These are phyloP conservation scores for Fonsecaea monophora DNA, from an alignment of 2,329 filamentous ascomycete genomes.

Conservation along the genomic window DNA sequence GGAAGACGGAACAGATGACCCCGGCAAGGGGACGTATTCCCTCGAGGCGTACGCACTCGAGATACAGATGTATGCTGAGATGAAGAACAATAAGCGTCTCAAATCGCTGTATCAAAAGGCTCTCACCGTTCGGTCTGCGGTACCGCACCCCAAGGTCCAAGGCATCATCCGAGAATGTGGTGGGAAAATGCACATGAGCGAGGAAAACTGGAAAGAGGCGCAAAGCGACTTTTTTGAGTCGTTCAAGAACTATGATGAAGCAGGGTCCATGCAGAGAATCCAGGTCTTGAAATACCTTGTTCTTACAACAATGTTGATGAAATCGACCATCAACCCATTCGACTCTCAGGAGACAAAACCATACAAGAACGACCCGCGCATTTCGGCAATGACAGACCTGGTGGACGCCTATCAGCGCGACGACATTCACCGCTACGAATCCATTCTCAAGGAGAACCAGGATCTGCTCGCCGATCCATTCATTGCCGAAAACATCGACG, in stretches of 20 bases:
- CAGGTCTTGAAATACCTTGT: conserved; percentile 97
- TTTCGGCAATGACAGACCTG: conserved; percentile 95
- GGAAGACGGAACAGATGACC: conserved; percentile 86
- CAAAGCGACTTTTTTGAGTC: conserved; percentile 99
- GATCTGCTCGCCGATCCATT: conserved; percentile 91
- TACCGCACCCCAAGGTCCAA: conserved; percentile 98
- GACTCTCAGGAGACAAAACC: conserved; percentile 99
- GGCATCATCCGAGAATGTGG: conserved; percentile 98
- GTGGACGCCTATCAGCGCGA: conserved; percentile 96
- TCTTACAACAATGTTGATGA: conserved; percentile 97
- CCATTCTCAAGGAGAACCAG: conserved; percentile 82
- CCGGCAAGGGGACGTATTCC: conserved; percentile 94
- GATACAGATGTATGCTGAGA: conserved; percentile 98
- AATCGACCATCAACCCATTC: conserved; percentile 97
- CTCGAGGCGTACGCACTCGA: conserved; percentile 95
- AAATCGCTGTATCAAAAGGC: conserved; percentile 92
- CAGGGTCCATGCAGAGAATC: conserved; percentile 92
- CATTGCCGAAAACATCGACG: conserved; percentile 98
- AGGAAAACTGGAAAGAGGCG: conserved; percentile 98
- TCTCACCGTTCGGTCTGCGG: conserved; percentile 90
- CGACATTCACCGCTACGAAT: conserved; percentile 90
- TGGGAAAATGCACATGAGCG: conserved; percentile 99
- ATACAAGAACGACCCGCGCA: conserved; percentile 93
- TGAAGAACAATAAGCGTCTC: conserved; percentile 94
- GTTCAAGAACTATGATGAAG: conserved; percentile 98